Percentiles rank a stretch among this genome's conserved stretches.
phyloP scores from a whole-genome alignment of 2,329 filamentous ascomycete species.

The Penicillium sp. region DNA sequence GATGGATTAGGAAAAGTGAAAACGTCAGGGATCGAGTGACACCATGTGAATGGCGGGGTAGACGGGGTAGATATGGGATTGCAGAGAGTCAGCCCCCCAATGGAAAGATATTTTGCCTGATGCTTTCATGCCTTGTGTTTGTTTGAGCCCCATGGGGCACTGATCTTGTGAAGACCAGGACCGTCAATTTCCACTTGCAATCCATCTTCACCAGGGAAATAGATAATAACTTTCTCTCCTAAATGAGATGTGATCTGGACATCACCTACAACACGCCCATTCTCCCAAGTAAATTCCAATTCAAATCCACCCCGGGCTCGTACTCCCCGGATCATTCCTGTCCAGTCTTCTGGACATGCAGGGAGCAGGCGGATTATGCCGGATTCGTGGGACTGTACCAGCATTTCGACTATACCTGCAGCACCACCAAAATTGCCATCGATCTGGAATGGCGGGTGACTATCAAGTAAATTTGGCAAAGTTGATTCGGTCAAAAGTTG shows the following conservation, averaged over 20 bases:
- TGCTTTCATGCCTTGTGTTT: background rate
- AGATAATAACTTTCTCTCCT: slow-evolving; percentile 20
- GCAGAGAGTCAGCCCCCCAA: too few relatives aligned
- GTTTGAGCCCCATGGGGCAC: background rate
- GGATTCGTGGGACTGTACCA: slow-evolving; percentile 47
- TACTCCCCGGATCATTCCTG: slow-evolving; percentile 39
- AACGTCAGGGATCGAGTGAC: background rate
- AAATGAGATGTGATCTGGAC: slow-evolving; percentile 21
- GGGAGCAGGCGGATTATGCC: slow-evolving; percentile 44
- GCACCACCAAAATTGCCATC: slow-evolving; percentile 57
- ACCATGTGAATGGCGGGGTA: too few relatives aligned
- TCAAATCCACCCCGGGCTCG: slow-evolving; percentile 42
- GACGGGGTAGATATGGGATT: background rate
- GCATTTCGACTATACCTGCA: slow-evolving; percentile 53
- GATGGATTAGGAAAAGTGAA: slow-evolving; percentile 11
- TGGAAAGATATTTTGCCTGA: background rate
- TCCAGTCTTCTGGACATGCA: slow-evolving; percentile 44
- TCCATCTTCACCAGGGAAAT: slow-evolving; percentile 23
- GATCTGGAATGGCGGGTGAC: slow-evolving; percentile 55
- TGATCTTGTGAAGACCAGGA: slow-evolving; percentile 9
- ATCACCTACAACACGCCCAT: slow-evolving; percentile 25
- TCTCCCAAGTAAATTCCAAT: slow-evolving; percentile 44
- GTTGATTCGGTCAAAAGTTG: slow-evolving; percentile 48
- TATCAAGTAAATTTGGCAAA: slow-evolving; percentile 51
- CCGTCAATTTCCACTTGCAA: slow-evolving; percentile 18